phyloP scores from a whole-genome alignment of 2,329 filamentous ascomycete species.

The Trichoderma koningiopsis region DNA sequence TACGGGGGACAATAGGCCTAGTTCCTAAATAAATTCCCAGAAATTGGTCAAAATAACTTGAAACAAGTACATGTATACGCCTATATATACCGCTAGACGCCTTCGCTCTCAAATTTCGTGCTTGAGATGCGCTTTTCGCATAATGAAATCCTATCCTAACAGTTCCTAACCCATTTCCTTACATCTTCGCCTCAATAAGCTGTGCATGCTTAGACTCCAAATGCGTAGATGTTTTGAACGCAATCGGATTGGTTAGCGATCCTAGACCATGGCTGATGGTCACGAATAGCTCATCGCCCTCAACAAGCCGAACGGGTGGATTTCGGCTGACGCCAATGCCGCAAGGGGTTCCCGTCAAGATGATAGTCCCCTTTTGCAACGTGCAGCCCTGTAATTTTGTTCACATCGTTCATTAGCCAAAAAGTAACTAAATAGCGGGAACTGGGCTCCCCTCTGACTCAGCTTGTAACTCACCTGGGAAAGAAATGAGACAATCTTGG shows the following conservation, averaged over 20 bases:
- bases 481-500: conserved; percentile 8
- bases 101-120: not conserved
- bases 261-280: conserved; percentile 15
- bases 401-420: not conserved
- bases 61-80: not conserved
- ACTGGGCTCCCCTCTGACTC: not conserved
- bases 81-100: not conserved
- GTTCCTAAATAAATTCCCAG: not conserved
- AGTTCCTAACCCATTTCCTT: not conserved
- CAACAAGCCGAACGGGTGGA: conserved; percentile 8
- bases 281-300: conserved; percentile 10
- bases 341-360: conserved; percentile 11
- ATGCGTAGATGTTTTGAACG: not conserved
- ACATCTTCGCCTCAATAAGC: not conserved
- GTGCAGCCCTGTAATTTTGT: conserved; percentile 6
- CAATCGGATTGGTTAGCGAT: conserved; percentile 7
- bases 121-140: not conserved
- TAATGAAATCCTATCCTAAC: not conserved
- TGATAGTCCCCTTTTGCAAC: conserved; percentile 7
- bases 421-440: not conserved
- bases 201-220: not conserved
- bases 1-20: conserved; percentile 2
- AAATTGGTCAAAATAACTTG: not conserved
- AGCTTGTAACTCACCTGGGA: conserved; percentile 4
- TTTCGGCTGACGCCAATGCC: conserved; percentile 14